These are phyloP conservation scores for Fusarium circinatum DNA, from an alignment of 2,329 filamentous ascomycete genomes.

Conservation along the genomic window DNA sequence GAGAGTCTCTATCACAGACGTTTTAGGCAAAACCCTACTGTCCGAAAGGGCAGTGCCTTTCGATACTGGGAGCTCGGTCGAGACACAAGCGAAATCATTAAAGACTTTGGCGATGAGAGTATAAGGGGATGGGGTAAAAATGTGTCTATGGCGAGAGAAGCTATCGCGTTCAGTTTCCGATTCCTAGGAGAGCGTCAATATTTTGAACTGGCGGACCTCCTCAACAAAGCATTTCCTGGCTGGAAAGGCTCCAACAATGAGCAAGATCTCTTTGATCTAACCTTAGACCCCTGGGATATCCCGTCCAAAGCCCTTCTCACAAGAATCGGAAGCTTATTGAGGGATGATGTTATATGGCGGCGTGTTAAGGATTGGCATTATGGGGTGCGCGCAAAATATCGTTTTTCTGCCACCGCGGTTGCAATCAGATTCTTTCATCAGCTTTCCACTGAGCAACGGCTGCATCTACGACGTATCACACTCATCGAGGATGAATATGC, in stretches of 20 bases:
- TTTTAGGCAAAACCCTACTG: background rate
- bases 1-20: background rate
- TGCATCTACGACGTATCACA: background rate
- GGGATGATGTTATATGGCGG: background rate
- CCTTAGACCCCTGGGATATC: background rate
- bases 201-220: background rate
- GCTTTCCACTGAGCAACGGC: background rate
- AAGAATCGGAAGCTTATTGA: fast-evolving
- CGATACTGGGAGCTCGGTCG: background rate
- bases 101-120: fast-evolving
- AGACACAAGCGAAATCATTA: background rate
- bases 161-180: background rate
- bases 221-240: background rate
- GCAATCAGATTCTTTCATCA: slow-evolving; percentile 1
- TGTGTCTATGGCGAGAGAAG: background rate
- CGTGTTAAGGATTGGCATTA: fast-evolving
- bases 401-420: slow-evolving; percentile 3
- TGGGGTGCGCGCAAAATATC: background rate
- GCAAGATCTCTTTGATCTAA: background rate
- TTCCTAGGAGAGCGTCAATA: background rate
- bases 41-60: background rate
- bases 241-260: background rate
- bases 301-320: background rate
- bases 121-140: background rate
- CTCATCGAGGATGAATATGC: background rate